Evolutionary conservation across 306 rosid genomes (phyloP), one percentile per base, ranked within the genome.

Genomic region (Cicer bijugum): DNA sequence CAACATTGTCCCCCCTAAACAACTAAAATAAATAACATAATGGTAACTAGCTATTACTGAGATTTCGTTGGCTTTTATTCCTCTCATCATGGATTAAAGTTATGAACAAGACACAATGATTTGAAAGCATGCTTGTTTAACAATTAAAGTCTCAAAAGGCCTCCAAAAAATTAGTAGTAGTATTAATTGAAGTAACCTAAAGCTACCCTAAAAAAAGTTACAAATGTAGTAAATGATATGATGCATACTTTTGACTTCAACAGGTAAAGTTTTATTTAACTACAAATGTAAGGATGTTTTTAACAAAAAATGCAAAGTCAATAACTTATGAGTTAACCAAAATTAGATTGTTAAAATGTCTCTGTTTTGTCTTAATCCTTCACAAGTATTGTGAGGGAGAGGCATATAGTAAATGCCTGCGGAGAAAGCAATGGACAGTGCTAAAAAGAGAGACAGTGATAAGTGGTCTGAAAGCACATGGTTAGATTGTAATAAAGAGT

Each of bases 381-480:
- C 63, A 70, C 45, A 58, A 77, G 4, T 33, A 6, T 19, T 47
- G 73, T 66, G 74, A 47, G 66, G 57, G 9, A 19, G 55, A 46
- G 71, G 75, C 12, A 71, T 40, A 38, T 59, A 82, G 80, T 78
- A 82, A 77, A 74, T 82, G 82, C 69, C 69, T 68, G 65, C 47
- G 47, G 74, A 73, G 78, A 79, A 67, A 64, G 83, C 44, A 75
- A 83, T 17, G 39, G 78, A 79, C 72, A 75, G 64, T 64, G 62
- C 75, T 64, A 75, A 75, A 56, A 53, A 70, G 38, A 70, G 38
- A 67, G 67, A 69, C 61, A 63, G 42, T 67, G 71, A 69, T 73
- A 53, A 80, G 65, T 59, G 65, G n/a, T 59, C 40, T 72, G 8
- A 62, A 59, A 64, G 81, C 83, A 77, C 87, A 77, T 80, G 87